Conservation (phyloP, 2,329 filamentous ascomycete genomes). For the Aspergillus sergii region DNA sequence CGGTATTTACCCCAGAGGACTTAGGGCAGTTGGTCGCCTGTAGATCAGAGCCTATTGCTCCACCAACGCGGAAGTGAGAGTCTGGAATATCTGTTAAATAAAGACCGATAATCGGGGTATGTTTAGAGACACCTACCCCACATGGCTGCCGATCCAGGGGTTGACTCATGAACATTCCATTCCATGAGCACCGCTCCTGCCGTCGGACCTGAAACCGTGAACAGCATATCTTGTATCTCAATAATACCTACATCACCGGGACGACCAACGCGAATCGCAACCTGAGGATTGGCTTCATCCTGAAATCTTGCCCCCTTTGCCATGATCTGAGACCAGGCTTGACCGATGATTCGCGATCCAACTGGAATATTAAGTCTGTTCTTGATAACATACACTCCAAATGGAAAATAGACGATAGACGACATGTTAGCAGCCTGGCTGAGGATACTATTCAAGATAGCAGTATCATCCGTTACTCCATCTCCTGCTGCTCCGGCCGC, state of each 20-base stretch:
- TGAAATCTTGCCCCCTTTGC: conserved; percentile 33
- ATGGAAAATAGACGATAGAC: conserved; percentile 70
- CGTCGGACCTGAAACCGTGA: conserved; percentile 35
- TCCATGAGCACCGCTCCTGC: conserved; percentile 41
- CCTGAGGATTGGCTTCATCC: conserved; percentile 25
- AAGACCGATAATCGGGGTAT: too few species aligned
- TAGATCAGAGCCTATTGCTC: conserved; percentile 38
- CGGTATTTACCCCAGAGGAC: too few species aligned
- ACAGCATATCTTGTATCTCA: conserved; percentile 42
- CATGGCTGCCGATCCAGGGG: conserved; percentile 31
- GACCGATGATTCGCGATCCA: conserved; percentile 61
- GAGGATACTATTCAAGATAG: conserved; percentile 24
- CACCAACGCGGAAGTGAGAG: conserved; percentile 43
- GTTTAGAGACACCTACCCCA: conserved; percentile 17
- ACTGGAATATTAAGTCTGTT: conserved; percentile 69
- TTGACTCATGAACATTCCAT: conserved; percentile 37
- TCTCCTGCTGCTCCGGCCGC: conserved; percentile 50
- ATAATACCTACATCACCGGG: conserved; percentile 35
- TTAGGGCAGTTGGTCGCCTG: conserved; percentile 14
- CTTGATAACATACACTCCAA: conserved; percentile 71
- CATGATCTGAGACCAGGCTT: conserved; percentile 46
- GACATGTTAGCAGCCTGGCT: conserved; percentile 19
- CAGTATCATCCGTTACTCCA: conserved; percentile 50
- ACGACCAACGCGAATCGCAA: conserved; percentile 32
- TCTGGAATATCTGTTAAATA: conserved; percentile 17